Evolutionary conservation across 306 rosid genomes (phyloP), one percentile per base, ranked within the genome.

Genomic region (Luffa acutangula): DNA sequence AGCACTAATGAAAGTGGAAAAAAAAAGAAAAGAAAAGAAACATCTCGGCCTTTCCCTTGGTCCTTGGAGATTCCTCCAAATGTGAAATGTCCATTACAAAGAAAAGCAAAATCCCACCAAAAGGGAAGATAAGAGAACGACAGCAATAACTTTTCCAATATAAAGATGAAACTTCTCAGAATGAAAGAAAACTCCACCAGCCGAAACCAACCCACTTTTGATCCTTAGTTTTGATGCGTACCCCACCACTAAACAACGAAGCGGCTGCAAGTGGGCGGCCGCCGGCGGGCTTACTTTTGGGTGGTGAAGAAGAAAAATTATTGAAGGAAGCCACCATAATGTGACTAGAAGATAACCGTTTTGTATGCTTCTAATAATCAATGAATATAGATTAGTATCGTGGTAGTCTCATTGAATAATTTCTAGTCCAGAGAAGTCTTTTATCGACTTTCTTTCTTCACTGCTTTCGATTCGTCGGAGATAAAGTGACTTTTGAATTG

Each of bases 61-160:
- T 82, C 60, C 79, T 84, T 36, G 89, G 82, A 87, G 85, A 64
- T 80, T 80, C 82, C 62, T 65, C 80, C 77, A 64, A 37, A 3
- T 46, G 46, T 43, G 73, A 64, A 31, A 3, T 46, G 46, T 43
- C 60, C 67, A 63, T 31, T 41, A 69, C 69, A 20, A 78, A 46
- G 14, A 59, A 54, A 81, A 76, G 62, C 25, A 31, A 70, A 49
- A 11, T 37, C 31, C 59, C 77, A 72, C 56, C 58, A 21, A 72
- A 42, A 43, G 13, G 76, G 34, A 21, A 70, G 75, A 65, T 65
- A 37, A 65, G 72, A 65, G 46, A 37, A 37, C 12, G 46, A 37
- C 20, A 36, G 5, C 21, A 34, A 66, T 17, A 4, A 4, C 42
- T 73, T 73, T 25, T 73, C 2, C 25, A 74, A 25, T 43, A 8